Evolutionary conservation across 441 rosid genomes (phyloP), one percentile per base, ranked within the genome.

Genomic region (Rhodomyrtus psidioides): DNA sequence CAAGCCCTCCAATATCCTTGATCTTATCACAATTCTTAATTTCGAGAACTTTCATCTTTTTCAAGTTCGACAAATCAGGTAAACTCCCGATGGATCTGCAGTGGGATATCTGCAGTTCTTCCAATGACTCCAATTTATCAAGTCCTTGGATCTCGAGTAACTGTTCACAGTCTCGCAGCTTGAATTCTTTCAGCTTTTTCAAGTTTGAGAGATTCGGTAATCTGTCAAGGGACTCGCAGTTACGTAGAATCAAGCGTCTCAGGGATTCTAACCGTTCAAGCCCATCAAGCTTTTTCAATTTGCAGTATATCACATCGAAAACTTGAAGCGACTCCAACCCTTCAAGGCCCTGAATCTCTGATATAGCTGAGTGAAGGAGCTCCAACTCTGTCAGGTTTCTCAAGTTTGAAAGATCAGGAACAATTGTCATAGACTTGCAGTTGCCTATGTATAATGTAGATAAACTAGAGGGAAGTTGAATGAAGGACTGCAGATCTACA

Each of bases 291-390:
- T 49, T 84, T 57, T 70, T 55, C 26, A 86, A 49, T 79, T 83
- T 75, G 86, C 86, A 86, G 87, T 86, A 86, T 57, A 86, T 86
- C 39, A 82, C 84, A 62, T 86, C 87, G 12, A 86, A 86, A 57
- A 86, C 87, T 82, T 86, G 81, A 17, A 86, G 84, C 1, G 85
- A 82, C 55, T 86, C 81, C 87, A 86, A 82, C 10, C 85, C 87
- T 57, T 86, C 87, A 13, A 86, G 87, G 81, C 87, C 87, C 27
- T n/a, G 65, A 34, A 86, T 70, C 60, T 86, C 87, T 30, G 84
- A 82, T 53, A 86, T 60, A 10, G 87, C 84, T 1, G 87, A 86
- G 60, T 86, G 87, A 55, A 86, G 87, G 65, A 86, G 87, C 82
- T 86, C 87, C 55, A 82, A 74, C 59, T 86, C 87, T 12, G 87